Conservation (phyloP, 768 basidiomycete species). For the Leccinum boreale region DNA sequence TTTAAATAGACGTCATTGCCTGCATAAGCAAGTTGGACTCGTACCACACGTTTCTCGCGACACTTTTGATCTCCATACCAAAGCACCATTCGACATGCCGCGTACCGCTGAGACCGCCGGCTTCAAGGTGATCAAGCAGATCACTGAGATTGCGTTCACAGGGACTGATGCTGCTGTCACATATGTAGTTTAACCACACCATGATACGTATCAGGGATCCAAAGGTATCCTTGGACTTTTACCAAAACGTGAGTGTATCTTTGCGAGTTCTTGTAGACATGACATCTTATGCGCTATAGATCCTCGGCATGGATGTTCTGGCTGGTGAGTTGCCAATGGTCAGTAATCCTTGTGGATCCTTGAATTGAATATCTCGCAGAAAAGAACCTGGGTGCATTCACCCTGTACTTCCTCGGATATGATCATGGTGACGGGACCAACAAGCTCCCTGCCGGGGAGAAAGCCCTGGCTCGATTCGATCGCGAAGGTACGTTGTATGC, state of each 20-base stretch:
- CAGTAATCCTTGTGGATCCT: slow-evolving; percentile 2
- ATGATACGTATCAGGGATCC: slow-evolving; percentile 91
- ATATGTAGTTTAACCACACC: slow-evolving; percentile 72
- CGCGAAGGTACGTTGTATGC: slow-evolving; percentile 56
- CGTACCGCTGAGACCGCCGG: slow-evolving; percentile 61
- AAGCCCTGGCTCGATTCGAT: slow-evolving; percentile 42
- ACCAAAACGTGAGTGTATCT: slow-evolving; percentile 53
- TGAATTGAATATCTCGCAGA: slow-evolving; percentile 35
- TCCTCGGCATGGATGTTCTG: slow-evolving; percentile 76
- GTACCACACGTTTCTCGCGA: neutral
- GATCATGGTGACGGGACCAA: slow-evolving; percentile 50
- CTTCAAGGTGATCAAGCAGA: slow-evolving; percentile 45
- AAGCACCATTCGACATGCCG: slow-evolving; percentile 45
- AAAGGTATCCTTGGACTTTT: slow-evolving; percentile 76
- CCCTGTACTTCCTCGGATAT: slow-evolving; percentile 85
- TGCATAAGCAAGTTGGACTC: neutral
- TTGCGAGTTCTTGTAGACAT: neutral
- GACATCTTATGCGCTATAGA: slow-evolving; percentile 27
- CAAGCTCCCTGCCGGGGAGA: slow-evolving; percentile 49
- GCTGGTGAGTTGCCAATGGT: slow-evolving; percentile 36
- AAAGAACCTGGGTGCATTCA: slow-evolving; percentile 56
- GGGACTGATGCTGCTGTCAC: neutral
- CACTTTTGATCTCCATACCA: slow-evolving; percentile 7
- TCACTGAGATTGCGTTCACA: neutral
- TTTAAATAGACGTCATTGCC: slow-evolving; percentile 7